Evolutionary conservation across 2,329 filamentous ascomycete species (phyloP), one percentile per base, ranked within the genome.

Genomic region (Xylariaceae sp.): DNA sequence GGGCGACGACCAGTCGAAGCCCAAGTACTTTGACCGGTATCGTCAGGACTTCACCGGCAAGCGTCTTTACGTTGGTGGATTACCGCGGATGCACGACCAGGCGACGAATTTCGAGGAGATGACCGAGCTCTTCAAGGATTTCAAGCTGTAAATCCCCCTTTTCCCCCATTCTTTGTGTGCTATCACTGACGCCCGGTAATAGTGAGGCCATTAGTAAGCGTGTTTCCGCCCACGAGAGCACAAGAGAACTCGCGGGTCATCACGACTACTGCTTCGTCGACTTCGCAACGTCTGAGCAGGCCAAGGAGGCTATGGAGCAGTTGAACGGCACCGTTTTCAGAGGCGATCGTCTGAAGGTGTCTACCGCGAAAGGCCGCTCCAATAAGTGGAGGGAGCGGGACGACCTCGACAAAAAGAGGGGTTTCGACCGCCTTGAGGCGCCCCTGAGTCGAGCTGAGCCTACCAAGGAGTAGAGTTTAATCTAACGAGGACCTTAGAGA

Each of bases 221-320:
- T 15, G 87, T 82, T 76, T 86, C 79, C 51, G 83, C 79, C 62
- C 85, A 77, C 69, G 84, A 75, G 67, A 83, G 73, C 67, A 86
- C 78, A 59, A 75, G 74, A 30, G 71, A 75, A n/a, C 75, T 76
- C 47, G 74, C 77, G 0, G 83, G 82, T 35, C 80, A 83, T 63
- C 78, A 84, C 67, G 81, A 87, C 72, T 88, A 84, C 71, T 83
- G 83, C 66, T 88, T 88, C 60, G 82, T 88, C n/a, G 84, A 88
- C 66, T 80, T 88, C 58, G 75, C 74, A 52, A 82, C 77, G 4
- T 69, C 74, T 0, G 78, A 84, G 55, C 80, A 87, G 62, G 83
- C 82, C 0, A 71, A 78, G 39, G 72, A 72, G 8, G 85, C 83
- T 18, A 76, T 82, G 59, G 67, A 75, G 6, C 73, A 73, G 1